Evolutionary conservation across 225 moss, liverwort and hornwort species (phyloP), one percentile per base, ranked within the genome.

Genomic region (Takakia lepidozioides): DNA sequence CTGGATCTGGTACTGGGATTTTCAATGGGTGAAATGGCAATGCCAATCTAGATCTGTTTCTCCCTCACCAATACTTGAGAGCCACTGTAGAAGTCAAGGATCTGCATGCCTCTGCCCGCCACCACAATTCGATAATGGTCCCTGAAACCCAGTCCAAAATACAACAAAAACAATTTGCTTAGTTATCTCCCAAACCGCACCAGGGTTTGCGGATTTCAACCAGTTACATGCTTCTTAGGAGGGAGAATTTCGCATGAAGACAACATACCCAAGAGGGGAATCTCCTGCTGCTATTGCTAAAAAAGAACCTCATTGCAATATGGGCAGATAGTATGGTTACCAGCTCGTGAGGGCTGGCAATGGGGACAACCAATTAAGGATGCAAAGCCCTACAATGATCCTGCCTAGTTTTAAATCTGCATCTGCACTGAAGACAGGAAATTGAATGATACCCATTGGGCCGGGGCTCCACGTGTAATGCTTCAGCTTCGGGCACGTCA

Each of bases 91-190:
- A 90, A 87, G 45, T 66, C 78, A 42, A 98, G 74, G 27, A 98
- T 77, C 62, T 98, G 95, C 48, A 90, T 64, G 10, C 90, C 90
- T 72, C 95, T 84, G 32, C 90, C 95, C 57, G 65, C 95, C 52
- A 90, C 87, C 50, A 82, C 90, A 60, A 98, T 85, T 44, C 69
- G 72, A 35, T 90, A 89, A 13, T 68, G 62, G 47, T 67, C 77
- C 60, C 88, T 93, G 88, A 68, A 66, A 34, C 58, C 63, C 70
- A 63, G 37, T 56, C 63, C 38, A 44, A 29, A 10, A 13, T 40
- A 55, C 15, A 32, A 10, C 25, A 48, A 20, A 14, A 52, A 10
- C 29, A 44, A 54, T 51, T 59, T 19, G 46, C 46, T 25, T 17
- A 19, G 7, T 20, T 37, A 23, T 59, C 19, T 25, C 24, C 2